Percentiles rank a stretch among this genome's conserved stretches.
Conservation (phyloP, 345 rosid genomes). For the Salix arbutifolia region DNA sequence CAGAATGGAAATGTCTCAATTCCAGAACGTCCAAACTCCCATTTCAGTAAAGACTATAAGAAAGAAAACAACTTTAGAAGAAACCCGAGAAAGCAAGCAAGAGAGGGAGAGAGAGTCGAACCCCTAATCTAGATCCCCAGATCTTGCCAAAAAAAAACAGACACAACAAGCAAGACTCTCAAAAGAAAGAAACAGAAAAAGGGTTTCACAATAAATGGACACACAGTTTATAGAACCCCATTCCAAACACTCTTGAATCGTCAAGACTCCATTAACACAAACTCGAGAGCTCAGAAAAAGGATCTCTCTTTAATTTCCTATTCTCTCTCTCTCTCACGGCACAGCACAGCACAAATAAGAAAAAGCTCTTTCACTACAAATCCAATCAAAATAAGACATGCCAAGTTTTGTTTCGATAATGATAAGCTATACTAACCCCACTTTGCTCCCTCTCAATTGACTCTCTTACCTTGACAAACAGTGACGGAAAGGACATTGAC, state of each 20-base stretch:
- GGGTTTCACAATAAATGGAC: slow-evolving; percentile 14
- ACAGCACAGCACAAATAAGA: slow-evolving; percentile 28
- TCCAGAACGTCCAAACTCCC: slow-evolving; percentile 41
- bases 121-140: slow-evolving; percentile 60
- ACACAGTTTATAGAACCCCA: slow-evolving; percentile 3
- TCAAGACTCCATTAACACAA: slow-evolving; percentile 22
- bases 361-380: slow-evolving; percentile 29
- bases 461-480: slow-evolving; percentile 32
- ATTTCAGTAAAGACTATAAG: slow-evolving; percentile 24
- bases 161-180: slow-evolving; percentile 12
- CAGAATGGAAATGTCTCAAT: slow-evolving; percentile 20
- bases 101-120: slow-evolving; percentile 42
- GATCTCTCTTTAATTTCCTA: slow-evolving; percentile 6
- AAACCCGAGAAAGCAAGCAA: slow-evolving; percentile 36
- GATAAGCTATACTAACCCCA: slow-evolving; percentile 18
- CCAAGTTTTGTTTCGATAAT: slow-evolving; percentile 1
- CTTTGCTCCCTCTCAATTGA: slow-evolving; percentile 22
- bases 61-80: slow-evolving; percentile 29
- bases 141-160: slow-evolving; percentile 14
- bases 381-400: slow-evolving; percentile 22
- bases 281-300: slow-evolving; percentile 18
- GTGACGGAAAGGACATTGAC: slow-evolving; percentile 59
- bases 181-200: slow-evolving; percentile 14
- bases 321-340: slow-evolving; percentile 22
- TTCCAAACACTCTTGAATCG: neutral